These are phyloP conservation scores for Oenanthe sinensis DNA, from an alignment of 129 eudicot genomes.

Conservation along the genomic window DNA sequence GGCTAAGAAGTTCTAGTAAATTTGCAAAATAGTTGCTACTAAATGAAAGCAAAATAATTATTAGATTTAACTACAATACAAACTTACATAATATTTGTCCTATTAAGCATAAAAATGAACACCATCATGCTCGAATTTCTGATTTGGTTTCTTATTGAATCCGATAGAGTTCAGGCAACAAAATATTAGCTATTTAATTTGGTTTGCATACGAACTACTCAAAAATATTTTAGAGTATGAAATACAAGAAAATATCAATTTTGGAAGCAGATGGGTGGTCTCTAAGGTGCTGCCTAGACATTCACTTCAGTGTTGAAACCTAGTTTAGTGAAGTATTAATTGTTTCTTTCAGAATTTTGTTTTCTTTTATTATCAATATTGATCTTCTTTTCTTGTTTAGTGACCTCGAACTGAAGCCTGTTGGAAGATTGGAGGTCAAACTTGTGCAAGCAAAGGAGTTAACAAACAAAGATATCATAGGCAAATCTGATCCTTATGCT, in stretches of 20 bases:
- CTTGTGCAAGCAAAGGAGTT: slow-evolving; percentile 92
- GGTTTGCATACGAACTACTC: neutral
- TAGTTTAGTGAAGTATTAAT: neutral
- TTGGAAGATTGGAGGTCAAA: slow-evolving; percentile 87
- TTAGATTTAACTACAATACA: neutral
- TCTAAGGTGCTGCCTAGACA: neutral
- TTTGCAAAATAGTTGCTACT: neutral
- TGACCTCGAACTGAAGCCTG: slow-evolving; percentile 84
- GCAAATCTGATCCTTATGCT: slow-evolving; percentile 96
- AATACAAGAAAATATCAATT: neutral
- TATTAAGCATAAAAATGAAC: neutral
- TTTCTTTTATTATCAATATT: neutral
- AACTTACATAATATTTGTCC: neutral
- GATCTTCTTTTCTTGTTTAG: slow-evolving; percentile 20
- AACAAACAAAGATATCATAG: slow-evolving; percentile 81
- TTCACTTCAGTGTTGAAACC: neutral
- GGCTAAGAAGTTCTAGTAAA: neutral
- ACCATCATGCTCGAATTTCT: neutral
- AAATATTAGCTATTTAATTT: neutral
- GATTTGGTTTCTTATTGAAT: neutral
- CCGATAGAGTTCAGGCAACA: neutral
- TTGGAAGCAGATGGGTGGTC: neutral
- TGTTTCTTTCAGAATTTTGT: neutral
- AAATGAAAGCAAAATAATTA: neutral
- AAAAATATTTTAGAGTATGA: neutral